A percentile compares a stretch with the other conserved stretches of the same genome.
These are phyloP conservation scores for Phytophthora pluvialis DNA, from an alignment of 352 stramenopile species.

Conservation along the genomic window DNA sequence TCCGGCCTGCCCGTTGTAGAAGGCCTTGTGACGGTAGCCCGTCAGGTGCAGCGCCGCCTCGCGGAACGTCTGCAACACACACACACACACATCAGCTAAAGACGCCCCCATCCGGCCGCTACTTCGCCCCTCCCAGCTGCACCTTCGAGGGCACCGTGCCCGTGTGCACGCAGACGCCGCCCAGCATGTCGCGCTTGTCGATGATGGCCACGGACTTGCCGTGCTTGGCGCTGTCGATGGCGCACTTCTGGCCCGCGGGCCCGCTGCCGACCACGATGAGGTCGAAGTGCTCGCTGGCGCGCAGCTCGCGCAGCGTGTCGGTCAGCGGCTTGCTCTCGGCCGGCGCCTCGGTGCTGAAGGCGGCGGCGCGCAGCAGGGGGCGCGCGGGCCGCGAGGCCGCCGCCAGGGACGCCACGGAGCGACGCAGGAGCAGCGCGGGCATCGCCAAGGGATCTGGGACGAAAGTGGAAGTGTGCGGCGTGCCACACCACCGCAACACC, in stretches of 20 bases:
- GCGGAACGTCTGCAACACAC: constrained; percentile 76
- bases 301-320: constrained; percentile 80
- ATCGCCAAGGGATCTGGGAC: neutral
- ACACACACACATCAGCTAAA: constrained; percentile 5
- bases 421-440: constrained; percentile 31
- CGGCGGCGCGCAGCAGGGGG: constrained; percentile 6
- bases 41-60: constrained; percentile 91
- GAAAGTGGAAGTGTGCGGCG: constrained; percentile 10
- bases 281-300: constrained; percentile 89
- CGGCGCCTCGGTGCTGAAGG: constrained; percentile 19
- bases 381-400: constrained; percentile 4
- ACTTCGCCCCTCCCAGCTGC: neutral
- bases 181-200: constrained; percentile 90
- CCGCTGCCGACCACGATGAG: constrained; percentile 91
- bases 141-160: constrained; percentile 90
- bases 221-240: constrained; percentile 89
- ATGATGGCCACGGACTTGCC: constrained; percentile 87
- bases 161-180: constrained; percentile 90
- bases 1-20: constrained; percentile 82
- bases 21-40: constrained; percentile 87
- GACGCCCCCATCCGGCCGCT: neutral
- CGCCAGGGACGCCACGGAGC: constrained; percentile 25
- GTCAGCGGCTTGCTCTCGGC: constrained; percentile 43
- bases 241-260: constrained; percentile 89
- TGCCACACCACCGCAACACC: constrained; percentile 30